Evolutionary conservation across 495 filamentous ascomycete genomes (phyloP), one percentile per base, ranked within the genome.

Genomic region (Penicillium steckii): DNA sequence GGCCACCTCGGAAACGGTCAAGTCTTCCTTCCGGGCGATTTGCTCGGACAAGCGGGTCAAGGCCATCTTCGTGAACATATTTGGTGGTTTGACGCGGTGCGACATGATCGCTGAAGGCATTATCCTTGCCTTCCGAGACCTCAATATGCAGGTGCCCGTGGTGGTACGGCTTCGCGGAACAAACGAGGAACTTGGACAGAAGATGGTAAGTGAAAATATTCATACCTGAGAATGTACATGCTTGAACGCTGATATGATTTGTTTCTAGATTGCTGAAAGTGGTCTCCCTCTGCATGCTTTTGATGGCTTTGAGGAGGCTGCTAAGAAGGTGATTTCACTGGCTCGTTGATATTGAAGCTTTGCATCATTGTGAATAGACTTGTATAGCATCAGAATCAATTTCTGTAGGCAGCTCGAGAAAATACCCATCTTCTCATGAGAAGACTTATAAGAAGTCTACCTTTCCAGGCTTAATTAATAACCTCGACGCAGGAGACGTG

Each of bases 31-130:
- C 56, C 75, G 82, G 43, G 72, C 89, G 8, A 83, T 96, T 15
- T 71, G 90, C 53, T 77, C 73, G 23, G 91, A 95, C 60, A 57
- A 74, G 10, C 73, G 91, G 8, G 89, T 95, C 6, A 84, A 83
- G 50, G 75, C 78, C 2, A 79, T 95, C 42, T 88, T 95, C 67
- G 89, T 96, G 27, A 96, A 96, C 60, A 93, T 95, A 55, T 96
- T 96, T 62, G 91, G 91, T 3, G 91, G 91, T 0, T 61, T 96
- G 70, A 95, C 89, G 6, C 71, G 84, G 69, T 80, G 90, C 21
- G 90, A 92, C 57, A 94, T 95, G 89, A 95, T 96, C 64, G 91
- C 91, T 0, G 78, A 85, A 55, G 91, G 89, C 0, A 80, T 96
- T 40, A 78, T 95, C 29, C 49, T 89, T 57, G 90, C 90, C 8